Conservation (phyloP, 805 yeast genomes). For the Zygoascus flipseniorum region DNA sequence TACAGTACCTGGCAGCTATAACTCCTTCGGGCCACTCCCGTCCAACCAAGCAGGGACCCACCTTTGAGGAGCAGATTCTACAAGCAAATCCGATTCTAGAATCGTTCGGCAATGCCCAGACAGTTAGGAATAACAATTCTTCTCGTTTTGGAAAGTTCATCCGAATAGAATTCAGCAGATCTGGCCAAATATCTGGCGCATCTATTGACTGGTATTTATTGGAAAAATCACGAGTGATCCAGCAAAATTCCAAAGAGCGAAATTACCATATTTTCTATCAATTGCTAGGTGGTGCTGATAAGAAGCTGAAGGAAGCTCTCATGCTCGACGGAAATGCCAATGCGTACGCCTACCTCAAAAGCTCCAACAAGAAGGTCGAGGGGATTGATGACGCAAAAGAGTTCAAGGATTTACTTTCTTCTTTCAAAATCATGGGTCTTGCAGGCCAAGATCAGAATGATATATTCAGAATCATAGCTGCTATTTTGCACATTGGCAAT, state of each 20-base stretch:
- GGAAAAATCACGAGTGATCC: conserved; percentile 87
- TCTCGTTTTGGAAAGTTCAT: conserved; percentile 96
- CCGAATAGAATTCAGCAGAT: conserved; percentile 61
- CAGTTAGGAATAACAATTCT: conserved; percentile 86
- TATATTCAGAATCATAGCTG: conserved; percentile 60
- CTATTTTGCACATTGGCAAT: conserved; percentile 80
- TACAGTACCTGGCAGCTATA: conserved; percentile 81
- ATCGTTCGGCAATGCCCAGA: conserved; percentile 95
- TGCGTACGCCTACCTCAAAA: conserved; percentile 49
- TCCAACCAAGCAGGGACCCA: conserved; percentile 17
- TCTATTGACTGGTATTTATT: conserved; percentile 88
- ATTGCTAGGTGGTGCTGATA: conserved; percentile 60
- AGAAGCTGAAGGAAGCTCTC: conserved; percentile 28
- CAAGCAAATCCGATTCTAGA: conserved; percentile 95
- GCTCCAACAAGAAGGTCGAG: conserved; percentile 48
- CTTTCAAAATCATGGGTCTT: conserved; percentile 72
- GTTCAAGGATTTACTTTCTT: conserved; percentile 50
- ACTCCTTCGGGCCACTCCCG: conserved; percentile 30
- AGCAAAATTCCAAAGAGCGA: conserved; percentile 68
- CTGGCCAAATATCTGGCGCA: conserved; percentile 74
- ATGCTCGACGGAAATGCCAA: conserved; percentile 38
- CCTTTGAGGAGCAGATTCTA: conserved; percentile 74
- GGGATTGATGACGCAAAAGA: conserved; percentile 72
- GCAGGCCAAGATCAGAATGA: conserved; percentile 40
- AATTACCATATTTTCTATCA: conserved; percentile 95